Evolutionary conservation across 495 filamentous ascomycete genomes (phyloP).

Genomic region (Aspergillus funiculosus): DNA sequence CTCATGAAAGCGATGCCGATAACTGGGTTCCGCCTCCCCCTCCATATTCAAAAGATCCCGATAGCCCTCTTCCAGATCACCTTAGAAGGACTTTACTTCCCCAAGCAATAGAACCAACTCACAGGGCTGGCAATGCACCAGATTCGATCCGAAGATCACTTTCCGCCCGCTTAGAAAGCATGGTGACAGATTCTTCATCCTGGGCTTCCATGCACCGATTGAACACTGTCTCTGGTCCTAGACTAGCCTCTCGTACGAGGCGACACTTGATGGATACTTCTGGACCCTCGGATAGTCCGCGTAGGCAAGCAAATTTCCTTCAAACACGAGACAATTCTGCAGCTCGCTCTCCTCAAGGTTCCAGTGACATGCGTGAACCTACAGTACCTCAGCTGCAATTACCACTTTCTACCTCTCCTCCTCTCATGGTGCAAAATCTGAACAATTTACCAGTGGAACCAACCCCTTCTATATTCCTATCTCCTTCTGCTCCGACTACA

Average conservation of each 20-base stretch:
- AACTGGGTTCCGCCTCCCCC: constrained; percentile 94
- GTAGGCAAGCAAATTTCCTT: constrained; percentile 13
- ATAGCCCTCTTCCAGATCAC: constrained; percentile 52
- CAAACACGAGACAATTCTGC: constrained; percentile 10
- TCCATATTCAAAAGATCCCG: constrained; percentile 69
- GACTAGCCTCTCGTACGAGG: constrained; percentile 19
- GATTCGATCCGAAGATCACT: constrained; percentile 22
- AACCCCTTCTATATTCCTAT: constrained; percentile 13
- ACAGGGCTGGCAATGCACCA: constrained; percentile 7
- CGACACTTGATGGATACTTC: constrained; percentile 19
- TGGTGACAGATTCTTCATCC: constrained; percentile 18
- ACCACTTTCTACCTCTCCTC: background rate
- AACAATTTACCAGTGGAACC: constrained; percentile 4
- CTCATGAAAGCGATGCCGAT: constrained; percentile 85
- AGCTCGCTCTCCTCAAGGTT: background rate
- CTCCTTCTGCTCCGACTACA: constrained; percentile 15
- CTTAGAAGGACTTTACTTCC: constrained; percentile 38
- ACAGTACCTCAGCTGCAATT: background rate
- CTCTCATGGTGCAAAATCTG: background rate
- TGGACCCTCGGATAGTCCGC: constrained; percentile 7
- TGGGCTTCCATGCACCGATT: constrained; percentile 31
- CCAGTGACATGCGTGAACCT: constrained; percentile 6
- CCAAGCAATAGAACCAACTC: constrained; percentile 15
- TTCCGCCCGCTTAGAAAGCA: constrained; percentile 21
- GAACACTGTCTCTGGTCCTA: constrained; percentile 25